phyloP scores from a whole-genome alignment of 2,329 filamentous ascomycete genomes.

The Xylariales sp. region DNA sequence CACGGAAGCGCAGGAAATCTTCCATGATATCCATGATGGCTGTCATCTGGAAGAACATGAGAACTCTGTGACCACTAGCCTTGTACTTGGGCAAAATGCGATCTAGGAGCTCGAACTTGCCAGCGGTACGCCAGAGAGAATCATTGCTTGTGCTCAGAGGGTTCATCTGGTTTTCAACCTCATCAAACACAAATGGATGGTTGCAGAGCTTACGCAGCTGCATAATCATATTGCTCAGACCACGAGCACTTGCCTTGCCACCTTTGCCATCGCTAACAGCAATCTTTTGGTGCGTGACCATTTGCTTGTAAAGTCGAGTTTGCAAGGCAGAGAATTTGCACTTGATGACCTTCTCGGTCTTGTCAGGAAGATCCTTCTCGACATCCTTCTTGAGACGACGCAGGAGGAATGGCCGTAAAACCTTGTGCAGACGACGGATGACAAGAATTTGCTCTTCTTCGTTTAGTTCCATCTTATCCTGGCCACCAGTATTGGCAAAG shows the following conservation, averaged over 20 bases:
- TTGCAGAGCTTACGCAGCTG: slow-evolving; percentile 98
- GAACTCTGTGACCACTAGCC: slow-evolving; percentile 83
- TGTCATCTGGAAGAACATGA: slow-evolving; percentile 99
- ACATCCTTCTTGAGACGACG: slow-evolving; percentile 99
- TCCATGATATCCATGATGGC: slow-evolving; percentile 99
- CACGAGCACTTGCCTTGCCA: slow-evolving; percentile 88
- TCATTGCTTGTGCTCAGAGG: slow-evolving; percentile 86
- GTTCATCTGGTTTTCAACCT: slow-evolving; percentile 98
- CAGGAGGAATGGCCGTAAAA: slow-evolving; percentile 91
- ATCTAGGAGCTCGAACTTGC: slow-evolving; percentile 95
- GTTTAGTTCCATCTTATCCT: slow-evolving; percentile 97
- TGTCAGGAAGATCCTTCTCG: slow-evolving; percentile 97
- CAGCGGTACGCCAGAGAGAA: slow-evolving; percentile 87
- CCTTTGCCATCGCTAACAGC: slow-evolving; percentile 93
- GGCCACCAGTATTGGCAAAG: slow-evolving; percentile 94
- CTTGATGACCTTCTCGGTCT: slow-evolving; percentile 98
- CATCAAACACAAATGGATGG: slow-evolving; percentile 97
- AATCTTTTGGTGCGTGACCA: slow-evolving; percentile 92
- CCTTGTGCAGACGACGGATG: slow-evolving; percentile 97
- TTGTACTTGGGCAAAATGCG: slow-evolving; percentile 91
- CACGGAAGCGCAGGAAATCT: slow-evolving; percentile 84
- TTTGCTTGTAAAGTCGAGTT: slow-evolving; percentile 92
- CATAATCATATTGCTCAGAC: slow-evolving; percentile 99
- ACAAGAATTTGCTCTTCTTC: slow-evolving; percentile 99
- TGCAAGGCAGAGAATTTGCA: slow-evolving; percentile 96